These are phyloP conservation scores for Rubus idaeus DNA, from an alignment of 306 rosid genomes.

Conservation along the genomic window DNA sequence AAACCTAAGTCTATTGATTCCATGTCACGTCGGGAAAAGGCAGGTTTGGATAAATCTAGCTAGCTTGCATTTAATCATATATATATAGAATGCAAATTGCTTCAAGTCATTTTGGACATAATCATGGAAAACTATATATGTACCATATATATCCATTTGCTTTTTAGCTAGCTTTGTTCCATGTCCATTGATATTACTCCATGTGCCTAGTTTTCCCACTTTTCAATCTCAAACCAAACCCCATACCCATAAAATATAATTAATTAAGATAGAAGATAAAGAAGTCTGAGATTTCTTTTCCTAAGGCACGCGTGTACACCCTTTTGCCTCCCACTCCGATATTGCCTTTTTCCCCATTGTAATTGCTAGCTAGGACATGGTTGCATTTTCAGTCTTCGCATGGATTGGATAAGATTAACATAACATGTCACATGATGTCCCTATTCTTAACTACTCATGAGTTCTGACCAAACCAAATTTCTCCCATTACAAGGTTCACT, in stretches of 20 bases:
- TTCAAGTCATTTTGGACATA: not conserved
- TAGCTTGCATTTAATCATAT: too few species aligned
- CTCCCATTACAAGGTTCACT: not conserved
- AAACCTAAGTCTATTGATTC: not conserved
- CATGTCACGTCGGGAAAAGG: slow-evolving; percentile 9
- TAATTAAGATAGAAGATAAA: not conserved
- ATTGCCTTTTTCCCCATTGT: not conserved
- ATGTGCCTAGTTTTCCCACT: not conserved
- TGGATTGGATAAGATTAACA: not conserved
- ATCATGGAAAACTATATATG: not conserved
- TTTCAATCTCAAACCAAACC: not conserved
- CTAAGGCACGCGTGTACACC: slow-evolving; percentile 2
- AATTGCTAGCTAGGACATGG: not conserved
- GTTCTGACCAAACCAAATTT: not conserved
- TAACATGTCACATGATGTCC: not conserved
- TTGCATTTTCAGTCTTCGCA: not conserved
- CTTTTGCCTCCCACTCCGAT: slow-evolving; percentile 6
- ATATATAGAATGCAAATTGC: not conserved
- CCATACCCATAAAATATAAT: not conserved
- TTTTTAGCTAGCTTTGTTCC: not conserved
- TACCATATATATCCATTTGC: not conserved
- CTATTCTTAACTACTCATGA: not conserved
- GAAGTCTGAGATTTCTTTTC: not conserved
- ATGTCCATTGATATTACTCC: not conserved
- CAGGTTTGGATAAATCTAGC: not conserved